A percentile compares a stretch with the other conserved stretches of the same genome.
These are phyloP conservation scores for Wickerhamiella spandovensis DNA, from an alignment of 805 yeast species.

Conservation along the genomic window DNA sequence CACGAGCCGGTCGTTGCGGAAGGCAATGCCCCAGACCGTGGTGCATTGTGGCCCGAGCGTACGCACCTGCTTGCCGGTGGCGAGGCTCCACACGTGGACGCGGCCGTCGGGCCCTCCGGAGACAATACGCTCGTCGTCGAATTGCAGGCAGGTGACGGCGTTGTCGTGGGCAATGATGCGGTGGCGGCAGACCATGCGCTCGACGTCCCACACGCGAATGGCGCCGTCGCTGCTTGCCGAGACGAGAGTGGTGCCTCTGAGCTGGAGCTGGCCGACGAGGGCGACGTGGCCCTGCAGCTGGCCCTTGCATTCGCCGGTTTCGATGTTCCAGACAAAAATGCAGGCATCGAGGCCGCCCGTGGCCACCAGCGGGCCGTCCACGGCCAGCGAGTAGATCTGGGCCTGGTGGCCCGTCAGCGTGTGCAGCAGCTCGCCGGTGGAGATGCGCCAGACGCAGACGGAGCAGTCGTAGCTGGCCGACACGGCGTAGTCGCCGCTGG, in stretches of 20 bases:
- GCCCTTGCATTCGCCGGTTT: slow-evolving; percentile 68
- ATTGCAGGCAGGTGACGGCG: slow-evolving; percentile 30
- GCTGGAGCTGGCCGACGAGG: slow-evolving; percentile 75
- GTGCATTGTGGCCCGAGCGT: slow-evolving; percentile 25
- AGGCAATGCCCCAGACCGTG: slow-evolving; percentile 31
- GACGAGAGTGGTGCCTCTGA: slow-evolving; percentile 55
- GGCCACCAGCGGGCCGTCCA: slow-evolving; percentile 73
- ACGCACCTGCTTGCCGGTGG: slow-evolving; percentile 28
- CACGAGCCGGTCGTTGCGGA: slow-evolving; percentile 28
- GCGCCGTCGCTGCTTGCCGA: slow-evolving; percentile 84
- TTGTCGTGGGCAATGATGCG: slow-evolving; percentile 33
- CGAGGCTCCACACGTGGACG: slow-evolving; percentile 30
- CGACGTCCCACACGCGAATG: slow-evolving; percentile 72
- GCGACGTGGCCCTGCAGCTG: slow-evolving; percentile 79
- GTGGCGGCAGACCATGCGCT: slow-evolving; percentile 66
- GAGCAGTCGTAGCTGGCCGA: slow-evolving; percentile 85
- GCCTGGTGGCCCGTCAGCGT: slow-evolving; percentile 85
- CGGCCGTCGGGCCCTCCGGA: slow-evolving; percentile 32
- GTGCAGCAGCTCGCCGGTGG: slow-evolving; percentile 79
- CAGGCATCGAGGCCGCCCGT: slow-evolving; percentile 94
- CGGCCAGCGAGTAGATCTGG: slow-evolving; percentile 83
- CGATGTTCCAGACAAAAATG: slow-evolving; percentile 89
- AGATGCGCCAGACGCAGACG: slow-evolving; percentile 81
- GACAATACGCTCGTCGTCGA: slow-evolving; percentile 28
- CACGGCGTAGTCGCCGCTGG: slow-evolving; percentile 54